phyloP scores from a whole-genome alignment of 805 yeast species.

The Kodamaea laetipori region DNA sequence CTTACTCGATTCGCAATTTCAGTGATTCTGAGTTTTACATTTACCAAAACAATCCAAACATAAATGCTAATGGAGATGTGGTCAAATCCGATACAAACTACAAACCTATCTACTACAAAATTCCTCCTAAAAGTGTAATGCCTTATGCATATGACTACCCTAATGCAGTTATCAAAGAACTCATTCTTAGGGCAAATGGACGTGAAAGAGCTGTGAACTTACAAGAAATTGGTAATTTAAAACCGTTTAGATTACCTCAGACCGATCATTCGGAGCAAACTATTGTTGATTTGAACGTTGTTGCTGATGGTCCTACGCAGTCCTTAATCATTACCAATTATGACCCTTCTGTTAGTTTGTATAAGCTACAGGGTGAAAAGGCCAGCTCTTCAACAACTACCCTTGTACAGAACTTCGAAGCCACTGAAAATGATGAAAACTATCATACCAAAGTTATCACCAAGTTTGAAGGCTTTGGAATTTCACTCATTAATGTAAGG shows the following conservation, averaged over 20 bases:
- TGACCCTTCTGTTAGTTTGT: slow-evolving; percentile 75
- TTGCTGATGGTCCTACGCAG: slow-evolving; percentile 95
- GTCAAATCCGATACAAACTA: slow-evolving; percentile 55
- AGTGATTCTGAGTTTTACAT: slow-evolving; percentile 84
- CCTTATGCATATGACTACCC: slow-evolving; percentile 99
- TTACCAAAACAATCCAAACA: slow-evolving; percentile 79
- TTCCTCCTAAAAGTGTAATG: slow-evolving; percentile 93
- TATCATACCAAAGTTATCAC: slow-evolving; percentile 56
- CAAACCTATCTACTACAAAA: slow-evolving; percentile 74
- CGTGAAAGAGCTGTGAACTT: slow-evolving; percentile 77
- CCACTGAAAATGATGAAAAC: slow-evolving; percentile 54
- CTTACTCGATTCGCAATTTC: slow-evolving; percentile 86
- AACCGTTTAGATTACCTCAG: slow-evolving; percentile 77
- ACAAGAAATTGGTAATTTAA: slow-evolving; percentile 89
- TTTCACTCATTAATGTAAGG: slow-evolving; percentile 75
- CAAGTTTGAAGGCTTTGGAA: slow-evolving; percentile 80
- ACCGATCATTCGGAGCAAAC: slow-evolving; percentile 40
- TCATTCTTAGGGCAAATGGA: slow-evolving; percentile 70
- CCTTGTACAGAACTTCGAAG: slow-evolving; percentile 50
- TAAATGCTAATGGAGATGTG: slow-evolving; percentile 62
- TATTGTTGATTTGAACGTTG: slow-evolving; percentile 84
- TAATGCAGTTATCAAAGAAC: slow-evolving; percentile 80
- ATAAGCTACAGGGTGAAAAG: slow-evolving; percentile 49
- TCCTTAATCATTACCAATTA: slow-evolving; percentile 81
- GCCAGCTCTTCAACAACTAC: slow-evolving; percentile 26